Percentiles rank a stretch among this genome's conserved stretches.
Evolutionary conservation across 352 stramenopile species (phyloP).

Genomic region (Peronospora destructor): DNA sequence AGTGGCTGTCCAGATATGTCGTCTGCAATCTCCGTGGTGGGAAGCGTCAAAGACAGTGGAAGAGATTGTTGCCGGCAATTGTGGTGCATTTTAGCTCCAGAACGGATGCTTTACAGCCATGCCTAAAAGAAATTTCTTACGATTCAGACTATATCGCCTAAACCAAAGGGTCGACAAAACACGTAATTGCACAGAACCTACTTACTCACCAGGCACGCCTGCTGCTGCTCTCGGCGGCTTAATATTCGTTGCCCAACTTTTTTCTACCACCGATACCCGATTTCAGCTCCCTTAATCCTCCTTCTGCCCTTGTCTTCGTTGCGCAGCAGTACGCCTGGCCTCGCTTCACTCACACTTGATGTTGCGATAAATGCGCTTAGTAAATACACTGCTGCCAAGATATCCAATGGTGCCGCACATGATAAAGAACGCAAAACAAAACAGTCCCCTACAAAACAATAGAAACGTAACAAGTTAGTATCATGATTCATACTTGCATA

Average conservation of each 20-base stretch:
- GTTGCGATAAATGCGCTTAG: conserved; percentile 92
- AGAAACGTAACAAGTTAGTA: conserved; percentile 6
- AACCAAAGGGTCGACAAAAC: conserved; percentile 11
- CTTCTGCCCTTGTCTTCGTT: conserved; percentile 11
- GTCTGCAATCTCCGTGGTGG: too few relatives aligned
- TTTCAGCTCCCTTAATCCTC: conserved; percentile 10
- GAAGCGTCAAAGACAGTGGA: too few relatives aligned
- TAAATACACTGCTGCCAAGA: conserved; percentile 89
- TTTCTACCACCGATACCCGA: conserved; percentile 3
- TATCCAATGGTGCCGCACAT: conserved; percentile 91
- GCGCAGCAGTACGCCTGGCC: conserved; percentile 10
- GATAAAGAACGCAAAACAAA: conserved; percentile 90
- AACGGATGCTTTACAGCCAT: conserved; percentile 1
- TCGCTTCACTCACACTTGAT: conserved; percentile 90
- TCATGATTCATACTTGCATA: not conserved
- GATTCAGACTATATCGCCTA: conserved; percentile 4
- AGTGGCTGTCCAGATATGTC: too few relatives aligned
- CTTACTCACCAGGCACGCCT: conserved; percentile 7
- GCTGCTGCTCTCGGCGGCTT: conserved; percentile 3
- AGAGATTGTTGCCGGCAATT: too few relatives aligned
- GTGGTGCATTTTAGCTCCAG: too few relatives aligned
- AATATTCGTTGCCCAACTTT: conserved; percentile 3
- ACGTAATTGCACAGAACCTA: conserved; percentile 11
- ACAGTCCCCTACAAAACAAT: conserved; percentile 60
- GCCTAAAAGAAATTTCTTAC: conserved; percentile 12